Conservation (phyloP, 768 basidiomycete species). For the Mycena pura region DNA sequence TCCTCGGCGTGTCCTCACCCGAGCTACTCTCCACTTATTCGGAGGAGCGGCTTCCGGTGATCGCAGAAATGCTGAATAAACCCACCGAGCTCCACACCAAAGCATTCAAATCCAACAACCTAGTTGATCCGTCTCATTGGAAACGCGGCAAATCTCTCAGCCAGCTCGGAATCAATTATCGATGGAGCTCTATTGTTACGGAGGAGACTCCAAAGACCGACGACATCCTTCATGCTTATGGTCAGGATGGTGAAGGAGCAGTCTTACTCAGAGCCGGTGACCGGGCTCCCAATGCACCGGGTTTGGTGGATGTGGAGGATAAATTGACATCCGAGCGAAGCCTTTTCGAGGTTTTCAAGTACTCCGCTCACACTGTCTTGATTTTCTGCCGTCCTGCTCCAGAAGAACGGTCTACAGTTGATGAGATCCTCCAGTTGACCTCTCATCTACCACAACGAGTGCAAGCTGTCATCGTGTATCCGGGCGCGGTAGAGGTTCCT, state of each 20-base stretch:
- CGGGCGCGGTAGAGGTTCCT: slow-evolving; percentile 19
- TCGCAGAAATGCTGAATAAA: slow-evolving; percentile 34
- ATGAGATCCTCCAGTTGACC: slow-evolving; percentile 11
- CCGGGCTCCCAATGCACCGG: slow-evolving; percentile 51
- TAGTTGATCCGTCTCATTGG: too few species aligned
- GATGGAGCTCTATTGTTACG: slow-evolving; percentile 41
- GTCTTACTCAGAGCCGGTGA: slow-evolving; percentile 47
- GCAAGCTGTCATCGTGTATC: slow-evolving; percentile 37
- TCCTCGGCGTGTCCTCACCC: slow-evolving; percentile 20
- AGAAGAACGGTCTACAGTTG: slow-evolving; percentile 27
- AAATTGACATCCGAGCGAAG: slow-evolving; percentile 24
- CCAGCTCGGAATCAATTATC: slow-evolving; percentile 44
- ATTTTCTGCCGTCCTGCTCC: slow-evolving; percentile 47
- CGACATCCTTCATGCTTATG: slow-evolving; percentile 18
- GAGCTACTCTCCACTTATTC: slow-evolving; percentile 35
- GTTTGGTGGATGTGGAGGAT: slow-evolving; percentile 29
- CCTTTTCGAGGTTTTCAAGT: slow-evolving; percentile 44
- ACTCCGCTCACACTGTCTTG: slow-evolving; percentile 48
- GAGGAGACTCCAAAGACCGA: slow-evolving; percentile 39
- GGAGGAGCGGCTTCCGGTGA: slow-evolving; percentile 37
- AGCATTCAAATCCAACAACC: too few species aligned
- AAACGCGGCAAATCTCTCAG: too few species aligned
- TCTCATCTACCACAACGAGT: slow-evolving; percentile 33
- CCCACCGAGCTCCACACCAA: slow-evolving; percentile 28
- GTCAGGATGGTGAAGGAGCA: slow-evolving; percentile 30